Conservation (phyloP, 2,329 filamentous ascomycete genomes). For the Penicillium sp. region DNA sequence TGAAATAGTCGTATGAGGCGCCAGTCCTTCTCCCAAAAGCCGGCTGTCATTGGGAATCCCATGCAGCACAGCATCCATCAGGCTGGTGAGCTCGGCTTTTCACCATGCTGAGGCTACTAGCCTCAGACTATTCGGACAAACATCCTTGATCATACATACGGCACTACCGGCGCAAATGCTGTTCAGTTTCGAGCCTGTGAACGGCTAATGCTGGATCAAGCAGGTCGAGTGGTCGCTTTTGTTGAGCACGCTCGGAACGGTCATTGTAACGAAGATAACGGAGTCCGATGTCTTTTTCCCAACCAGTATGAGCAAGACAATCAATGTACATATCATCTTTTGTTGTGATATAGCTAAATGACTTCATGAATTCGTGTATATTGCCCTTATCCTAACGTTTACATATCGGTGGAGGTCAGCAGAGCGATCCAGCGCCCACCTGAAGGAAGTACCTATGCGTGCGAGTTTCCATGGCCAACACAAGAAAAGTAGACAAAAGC, state of each 20-base stretch:
- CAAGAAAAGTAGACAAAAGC: not conserved
- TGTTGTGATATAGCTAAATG: not conserved
- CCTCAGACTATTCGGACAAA: conserved; percentile 16
- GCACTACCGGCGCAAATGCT: conserved; percentile 33
- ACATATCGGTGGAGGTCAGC: not conserved
- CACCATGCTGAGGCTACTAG: not conserved
- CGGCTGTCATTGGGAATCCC: no score
- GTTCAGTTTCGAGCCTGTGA: conserved; percentile 29
- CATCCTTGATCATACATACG: conserved; percentile 27
- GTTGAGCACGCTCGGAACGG: conserved; percentile 25
- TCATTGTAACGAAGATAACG: no score
- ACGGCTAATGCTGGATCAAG: conserved; percentile 28
- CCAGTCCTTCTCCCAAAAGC: no score
- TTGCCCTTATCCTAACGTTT: not conserved
- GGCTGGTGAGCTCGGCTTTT: no score
- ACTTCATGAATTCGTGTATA: not conserved
- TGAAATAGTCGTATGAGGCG: no score
- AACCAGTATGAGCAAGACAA: no score
- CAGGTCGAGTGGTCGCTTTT: conserved; percentile 34
- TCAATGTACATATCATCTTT: not conserved
- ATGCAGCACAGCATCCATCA: no score
- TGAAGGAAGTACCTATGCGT: not conserved
- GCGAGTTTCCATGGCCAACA: not conserved
- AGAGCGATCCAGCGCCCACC: not conserved
- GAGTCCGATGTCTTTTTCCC: no score